Percentiles rank a stretch among this genome's conserved stretches.
phyloP scores from a whole-genome alignment of 176 grass and related monocot genomes.

The Pontederia crassipes region DNA sequence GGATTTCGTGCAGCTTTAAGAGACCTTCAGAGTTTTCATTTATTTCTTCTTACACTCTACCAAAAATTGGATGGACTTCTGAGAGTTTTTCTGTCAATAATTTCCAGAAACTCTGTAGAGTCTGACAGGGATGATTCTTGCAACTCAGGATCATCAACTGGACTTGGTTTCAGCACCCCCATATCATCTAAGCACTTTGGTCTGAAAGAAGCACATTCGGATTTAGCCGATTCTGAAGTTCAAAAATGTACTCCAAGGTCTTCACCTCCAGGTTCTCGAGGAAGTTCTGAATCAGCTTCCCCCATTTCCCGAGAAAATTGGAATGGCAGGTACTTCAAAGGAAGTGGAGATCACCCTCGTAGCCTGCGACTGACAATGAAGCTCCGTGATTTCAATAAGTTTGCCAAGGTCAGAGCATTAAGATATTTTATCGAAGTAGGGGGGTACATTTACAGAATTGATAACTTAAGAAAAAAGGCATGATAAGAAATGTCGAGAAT shows the following conservation, averaged over 20 bases:
- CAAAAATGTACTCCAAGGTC: slow-evolving; percentile 38
- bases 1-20: slow-evolving; percentile 84
- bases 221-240: slow-evolving; percentile 35
- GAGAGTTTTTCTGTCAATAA: slow-evolving; percentile 62
- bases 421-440: neutral
- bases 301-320: slow-evolving; percentile 54
- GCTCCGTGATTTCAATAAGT: slow-evolving; percentile 75
- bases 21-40: slow-evolving; percentile 76
- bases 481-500: neutral
- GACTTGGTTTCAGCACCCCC: slow-evolving; percentile 27
- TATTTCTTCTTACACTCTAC: slow-evolving; percentile 86
- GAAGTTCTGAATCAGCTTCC: slow-evolving; percentile 66
- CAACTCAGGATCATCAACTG: slow-evolving; percentile 25
- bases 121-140: slow-evolving; percentile 37
- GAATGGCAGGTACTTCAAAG: slow-evolving; percentile 46
- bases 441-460: neutral
- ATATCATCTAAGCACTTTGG: slow-evolving; percentile 30
- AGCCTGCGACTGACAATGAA: slow-evolving; percentile 86
- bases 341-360: slow-evolving; percentile 47
- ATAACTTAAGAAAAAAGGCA: neutral
- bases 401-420: slow-evolving; percentile 43
- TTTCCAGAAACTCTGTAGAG: slow-evolving; percentile 62
- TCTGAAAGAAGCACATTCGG: slow-evolving; percentile 23
- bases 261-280: slow-evolving; percentile 51
- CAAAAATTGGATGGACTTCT: slow-evolving; percentile 81